Percentiles rank a stretch among this genome's conserved stretches.
Conservation (phyloP, 176 grass and related monocot genomes). For the Carex littledalei region DNA sequence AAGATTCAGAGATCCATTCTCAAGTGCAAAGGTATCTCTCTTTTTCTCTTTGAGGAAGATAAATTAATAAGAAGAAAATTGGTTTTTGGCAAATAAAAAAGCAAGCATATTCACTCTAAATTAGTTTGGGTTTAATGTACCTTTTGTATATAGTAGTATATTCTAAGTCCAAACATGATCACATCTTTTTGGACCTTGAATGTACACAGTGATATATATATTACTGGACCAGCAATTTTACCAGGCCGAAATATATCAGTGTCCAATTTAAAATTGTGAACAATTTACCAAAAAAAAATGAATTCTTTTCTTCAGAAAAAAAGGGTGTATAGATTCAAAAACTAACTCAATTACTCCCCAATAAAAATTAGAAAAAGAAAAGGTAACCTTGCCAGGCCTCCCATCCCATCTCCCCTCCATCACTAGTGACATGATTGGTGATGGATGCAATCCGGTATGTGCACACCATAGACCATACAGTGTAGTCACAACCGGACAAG, state of each 20-base stretch:
- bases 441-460: neutral
- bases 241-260: neutral
- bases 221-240: neutral
- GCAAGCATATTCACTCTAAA: neutral
- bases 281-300: neutral
- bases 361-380: neutral
- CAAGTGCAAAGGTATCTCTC: conserved; percentile 49
- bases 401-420: neutral
- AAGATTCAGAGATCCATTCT: conserved; percentile 54
- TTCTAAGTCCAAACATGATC: neutral
- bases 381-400: neutral
- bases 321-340: neutral
- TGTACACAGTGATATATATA: neutral
- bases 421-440: neutral
- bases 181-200: neutral
- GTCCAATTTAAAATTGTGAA: neutral
- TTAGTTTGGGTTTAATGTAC: neutral
- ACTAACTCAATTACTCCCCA: neutral
- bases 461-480: neutral
- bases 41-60: neutral
- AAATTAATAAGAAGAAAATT: neutral
- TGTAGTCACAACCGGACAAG: neutral
- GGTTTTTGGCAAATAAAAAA: neutral
- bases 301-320: neutral
- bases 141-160: neutral